A percentile compares a stretch with the other conserved stretches of the same genome.
These are phyloP conservation scores for Rubus parviflorus DNA, from an alignment of 306 rosid species.

Conservation along the genomic window DNA sequence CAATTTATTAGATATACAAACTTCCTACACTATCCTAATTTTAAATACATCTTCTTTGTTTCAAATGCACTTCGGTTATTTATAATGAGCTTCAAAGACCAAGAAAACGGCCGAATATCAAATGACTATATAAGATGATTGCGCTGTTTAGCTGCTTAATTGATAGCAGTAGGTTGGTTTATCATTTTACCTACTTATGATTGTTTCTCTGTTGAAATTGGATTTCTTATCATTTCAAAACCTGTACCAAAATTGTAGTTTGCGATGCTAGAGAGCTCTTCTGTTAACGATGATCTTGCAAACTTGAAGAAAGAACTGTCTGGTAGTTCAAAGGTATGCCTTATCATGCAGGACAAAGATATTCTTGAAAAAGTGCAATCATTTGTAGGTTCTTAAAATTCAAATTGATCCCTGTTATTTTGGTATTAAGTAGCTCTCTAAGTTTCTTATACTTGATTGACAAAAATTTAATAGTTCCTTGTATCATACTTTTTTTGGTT, in stretches of 20 bases:
- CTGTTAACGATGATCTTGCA: slow-evolving; percentile 66
- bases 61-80: background rate
- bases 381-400: background rate
- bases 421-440: too few species aligned
- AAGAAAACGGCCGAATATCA: background rate
- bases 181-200: background rate
- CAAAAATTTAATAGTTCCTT: too few species aligned
- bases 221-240: slow-evolving; percentile 1
- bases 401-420: too few species aligned
- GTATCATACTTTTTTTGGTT: too few species aligned
- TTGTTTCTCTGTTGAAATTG: background rate
- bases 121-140: background rate
- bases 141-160: background rate
- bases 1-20: too few species aligned
- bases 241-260: slow-evolving; percentile 49
- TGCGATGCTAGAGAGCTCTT: slow-evolving; percentile 83
- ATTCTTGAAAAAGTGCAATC: background rate
- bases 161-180: background rate
- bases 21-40: too few species aligned
- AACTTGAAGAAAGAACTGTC: slow-evolving; percentile 58
- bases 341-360: background rate
- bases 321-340: slow-evolving; percentile 63
- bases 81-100: background rate
- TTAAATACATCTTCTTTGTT: background rate
- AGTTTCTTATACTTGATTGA: too few species aligned